Base-by-base conservation (phyloP, 768 basidiomycete species). In the Tricholoma sp. region DNA sequence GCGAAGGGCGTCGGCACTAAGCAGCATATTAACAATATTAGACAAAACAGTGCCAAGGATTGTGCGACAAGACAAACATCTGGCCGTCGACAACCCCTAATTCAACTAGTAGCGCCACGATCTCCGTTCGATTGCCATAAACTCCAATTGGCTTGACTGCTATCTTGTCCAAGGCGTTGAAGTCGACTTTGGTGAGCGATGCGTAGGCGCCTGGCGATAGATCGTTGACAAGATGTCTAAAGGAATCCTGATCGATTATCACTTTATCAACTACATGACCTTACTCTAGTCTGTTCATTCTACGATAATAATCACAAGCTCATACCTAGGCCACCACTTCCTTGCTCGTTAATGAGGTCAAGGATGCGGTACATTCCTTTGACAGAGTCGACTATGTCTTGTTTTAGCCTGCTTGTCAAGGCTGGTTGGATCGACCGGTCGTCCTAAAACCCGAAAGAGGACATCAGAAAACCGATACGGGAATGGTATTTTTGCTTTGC, bases 121-220 rank as follows among this genome's bases (percentile, higher is more conserved):
- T 79, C 57, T 80, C 74, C 4, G 71, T 63, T 62, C 75, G 80
- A 59, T 77, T 80, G 0, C 84, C 85, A 57, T 86, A 86, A 1
- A 86, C 57, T 1, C 84, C 85, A 5, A 82, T 62, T 6, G 81
- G 82, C 55, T 78, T 75, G 56, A 86, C 62, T 3, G 60, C 52
- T 13, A 72, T 63, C 3, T 70, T 57, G 61, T 86, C 85, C 7
- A 86, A 69, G 0, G 67, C 65, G 44, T 74, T 74, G 65, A 86
- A 86, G 58, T 85, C 74, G 56, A 86, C 79, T 57, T 75, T 80
- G 1, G 80, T 83, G 50, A 84, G 69, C 0, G 81, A 80, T 1
- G 61, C 57, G 60, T 83, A 85, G 4, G 85, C 76, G 1, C 80
- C 77, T 0, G 84, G 81, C 39, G 62, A 71, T 8, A 84, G 47